Evolutionary conservation across 345 rosid species (phyloP), one percentile per base, ranked within the genome.

Genomic region (Hibiscus tridactylites): DNA sequence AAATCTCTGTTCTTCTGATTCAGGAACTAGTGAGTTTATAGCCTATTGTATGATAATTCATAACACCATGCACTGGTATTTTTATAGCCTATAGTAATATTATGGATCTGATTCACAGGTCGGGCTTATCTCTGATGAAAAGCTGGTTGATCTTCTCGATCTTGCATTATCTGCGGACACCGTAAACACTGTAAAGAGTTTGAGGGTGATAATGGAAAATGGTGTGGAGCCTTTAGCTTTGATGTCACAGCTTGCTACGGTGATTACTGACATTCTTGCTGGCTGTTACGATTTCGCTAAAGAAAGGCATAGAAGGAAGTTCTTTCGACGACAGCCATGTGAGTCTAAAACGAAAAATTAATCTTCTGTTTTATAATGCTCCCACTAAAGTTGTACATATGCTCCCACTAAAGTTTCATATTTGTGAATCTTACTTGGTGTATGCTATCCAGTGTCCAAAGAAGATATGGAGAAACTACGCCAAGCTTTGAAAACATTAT

Each of bases 171-270:
- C 99, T 50, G 99, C 99, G 7, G 99, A 96, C 83, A 89, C 99
- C 0, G 95, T 91, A 35, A 95, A 95, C 85, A 95, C 99, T 3
- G 96, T 95, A 70, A 96, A 92, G 96, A 91, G 80, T 64, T 78
- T 96, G 80, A 86, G 99, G 73, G 77, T 74, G 74, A 87, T 96
- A 81, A 91, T 96, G 98, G 98, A 96, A 82, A 85, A 90, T 7
- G 91, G 98, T 2, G 90, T 91, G 52, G 99, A 92, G 78, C 97
- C 99, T 42, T 80, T 96, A 76, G 96, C 93, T 65, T 79, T 92
- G 82, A 96, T 96, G 99, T 91, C 98, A 28, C 99, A 96, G 77
- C 98, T 96, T 6, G 99, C 99, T 77, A 91, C 99, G 1, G 88
- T 92, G 49, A 87, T 96, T 80, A 92, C 99, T 3, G 99, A 96